Evolutionary conservation across 495 filamentous ascomycete species (phyloP), one percentile per base, ranked within the genome.

Genomic region (Talaromyces proteolyticus): DNA sequence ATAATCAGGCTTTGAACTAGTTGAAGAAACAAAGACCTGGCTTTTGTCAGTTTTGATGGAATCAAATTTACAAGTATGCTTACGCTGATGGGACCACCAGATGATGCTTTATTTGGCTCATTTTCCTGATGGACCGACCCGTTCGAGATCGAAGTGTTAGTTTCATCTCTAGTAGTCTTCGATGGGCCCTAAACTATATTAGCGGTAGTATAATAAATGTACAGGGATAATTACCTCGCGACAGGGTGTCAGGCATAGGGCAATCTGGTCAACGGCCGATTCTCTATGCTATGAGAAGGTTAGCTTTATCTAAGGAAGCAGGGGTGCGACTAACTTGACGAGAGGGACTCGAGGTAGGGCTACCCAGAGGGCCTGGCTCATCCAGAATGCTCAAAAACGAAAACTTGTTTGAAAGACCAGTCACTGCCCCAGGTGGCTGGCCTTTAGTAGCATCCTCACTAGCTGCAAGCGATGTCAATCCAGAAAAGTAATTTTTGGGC

Each of bases 361-460:
- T 49, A 12, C 18, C 24, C 19, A 49, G 17, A 14, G 24, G 20
- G 19, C 18, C 40, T 16, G 47, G 37, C 20, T 36, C 47, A 25
- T 49, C 47, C 29, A 49, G 18, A 14, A 49, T 20, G 12, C 47
- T 49, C 6, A 39, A 36, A 25, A 36, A 49, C 6, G 17, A 16
- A 11, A 38, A 23, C 34, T 14, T 1, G 2, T 34, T 34, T 8
- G 29, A 14, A 4, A 34, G 1, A 4, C 1, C 14, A 14, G 14
- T 34, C 8, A 4, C 4, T 34, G 8, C 8, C 8, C 29, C 1
- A 14, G 4, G 8, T 14, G 29, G 14, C 8, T 1, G 29, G 1
- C 14, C 29, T 34, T 34, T 14, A 34, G 8, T 34, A 4, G 29
- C 2, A 2, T 34, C 29, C 4, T 34, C 29, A 14, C 29, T 8